Conservation (phyloP, 1,284 basidiomycete species). For the Lignosus rhinocerotis region DNA sequence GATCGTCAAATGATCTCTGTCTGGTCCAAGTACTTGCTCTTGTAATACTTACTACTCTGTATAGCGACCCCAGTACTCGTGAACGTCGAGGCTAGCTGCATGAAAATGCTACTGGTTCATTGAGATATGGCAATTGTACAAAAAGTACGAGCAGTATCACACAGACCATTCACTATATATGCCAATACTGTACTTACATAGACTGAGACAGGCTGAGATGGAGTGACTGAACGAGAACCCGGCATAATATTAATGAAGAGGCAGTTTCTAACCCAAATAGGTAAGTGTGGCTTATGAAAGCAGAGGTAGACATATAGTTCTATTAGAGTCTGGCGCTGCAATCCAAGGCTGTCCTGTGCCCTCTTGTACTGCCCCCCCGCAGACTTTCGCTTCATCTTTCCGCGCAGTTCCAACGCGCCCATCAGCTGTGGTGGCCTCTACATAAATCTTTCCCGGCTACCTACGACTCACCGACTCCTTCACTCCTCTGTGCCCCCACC, state of each 20-base stretch:
- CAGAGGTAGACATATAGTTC: conserved; percentile 1
- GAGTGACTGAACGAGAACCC: no score
- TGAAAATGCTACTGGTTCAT: no score
- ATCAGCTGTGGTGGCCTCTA: not conserved
- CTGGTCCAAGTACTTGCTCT: no score
- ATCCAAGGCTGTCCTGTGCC: conserved; percentile 21
- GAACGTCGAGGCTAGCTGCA: no score
- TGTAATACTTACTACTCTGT: no score
- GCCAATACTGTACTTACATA: no score
- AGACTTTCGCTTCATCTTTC: not conserved
- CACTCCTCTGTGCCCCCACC: conserved; percentile 5
- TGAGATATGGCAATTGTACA: no score
- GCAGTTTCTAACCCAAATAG: not conserved
- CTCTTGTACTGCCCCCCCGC: conserved; percentile 21
- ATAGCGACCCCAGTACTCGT: no score
- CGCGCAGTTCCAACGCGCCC: not conserved
- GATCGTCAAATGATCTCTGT: no score
- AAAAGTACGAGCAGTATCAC: no score
- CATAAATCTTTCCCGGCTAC: conserved; percentile 3
- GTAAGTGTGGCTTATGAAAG: conserved; percentile 17
- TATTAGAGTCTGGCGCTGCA: not conserved
- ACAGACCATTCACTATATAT: no score
- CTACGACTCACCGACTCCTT: conserved; percentile 7
- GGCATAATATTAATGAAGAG: not conserved
- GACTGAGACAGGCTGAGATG: no score